Evolutionary conservation across 805 yeast genomes (phyloP).

Genomic region (Lachancea fermentati): DNA sequence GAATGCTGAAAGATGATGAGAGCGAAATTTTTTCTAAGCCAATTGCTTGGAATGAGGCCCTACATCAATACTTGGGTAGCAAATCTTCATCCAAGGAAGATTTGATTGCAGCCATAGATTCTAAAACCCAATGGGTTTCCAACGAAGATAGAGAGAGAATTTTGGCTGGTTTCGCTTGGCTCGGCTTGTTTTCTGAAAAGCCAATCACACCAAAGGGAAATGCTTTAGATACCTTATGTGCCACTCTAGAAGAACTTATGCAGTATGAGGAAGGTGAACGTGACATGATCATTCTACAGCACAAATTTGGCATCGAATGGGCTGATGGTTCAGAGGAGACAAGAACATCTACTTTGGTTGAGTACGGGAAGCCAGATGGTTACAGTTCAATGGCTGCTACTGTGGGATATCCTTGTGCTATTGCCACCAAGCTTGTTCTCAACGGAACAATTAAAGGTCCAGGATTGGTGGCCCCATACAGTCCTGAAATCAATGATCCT

Average conservation of each 20-base stretch:
- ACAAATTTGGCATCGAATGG: slow-evolving; percentile 96
- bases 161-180: slow-evolving; percentile 85
- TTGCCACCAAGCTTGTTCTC: slow-evolving; percentile 81
- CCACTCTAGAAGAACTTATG: slow-evolving; percentile 91
- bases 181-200: slow-evolving; percentile 79
- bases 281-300: slow-evolving; percentile 92
- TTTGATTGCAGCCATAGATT: slow-evolving; percentile 66
- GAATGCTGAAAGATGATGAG: slow-evolving; percentile 78
- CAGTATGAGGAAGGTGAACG: slow-evolving; percentile 94
- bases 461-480: slow-evolving; percentile 90
- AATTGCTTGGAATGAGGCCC: slow-evolving; percentile 84
- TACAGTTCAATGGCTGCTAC: slow-evolving; percentile 98
- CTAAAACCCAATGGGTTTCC: slow-evolving; percentile 74
- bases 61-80: slow-evolving; percentile 70
- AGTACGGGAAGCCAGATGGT: slow-evolving; percentile 82
- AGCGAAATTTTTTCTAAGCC: slow-evolving; percentile 51
- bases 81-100: slow-evolving; percentile 64
- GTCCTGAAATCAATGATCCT: slow-evolving; percentile 85
- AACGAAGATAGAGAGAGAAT: slow-evolving; percentile 82
- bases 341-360: slow-evolving; percentile 93
- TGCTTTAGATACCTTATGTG: slow-evolving; percentile 94
- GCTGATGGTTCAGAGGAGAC: slow-evolving; percentile 86
- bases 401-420: slow-evolving; percentile 98
- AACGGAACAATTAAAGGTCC: slow-evolving; percentile 71
- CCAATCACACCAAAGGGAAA: slow-evolving; percentile 83